A percentile compares a stretch with the other conserved stretches of the same genome.
Conservation (phyloP, 2,329 filamentous ascomycete genomes). For the Colletotrichum cordylinicola region DNA sequence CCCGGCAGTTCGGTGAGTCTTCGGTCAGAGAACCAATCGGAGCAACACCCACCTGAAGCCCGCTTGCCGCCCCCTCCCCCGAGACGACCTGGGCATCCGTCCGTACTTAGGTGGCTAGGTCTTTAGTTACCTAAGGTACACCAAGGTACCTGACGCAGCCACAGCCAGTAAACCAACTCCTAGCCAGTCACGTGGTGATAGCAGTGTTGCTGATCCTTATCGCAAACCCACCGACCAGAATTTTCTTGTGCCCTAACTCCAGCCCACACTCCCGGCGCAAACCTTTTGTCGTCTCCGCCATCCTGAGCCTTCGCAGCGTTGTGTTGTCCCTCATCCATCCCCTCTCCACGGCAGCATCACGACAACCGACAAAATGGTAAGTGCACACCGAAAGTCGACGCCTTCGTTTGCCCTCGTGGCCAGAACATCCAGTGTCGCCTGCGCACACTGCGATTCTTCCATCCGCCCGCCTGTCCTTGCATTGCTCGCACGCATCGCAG, state of each 20-base stretch:
- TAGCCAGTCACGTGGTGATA: background rate
- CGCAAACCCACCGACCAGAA: constrained; percentile 1
- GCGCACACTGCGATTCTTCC: constrained; percentile 33
- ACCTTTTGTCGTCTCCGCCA: background rate
- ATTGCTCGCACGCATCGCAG: constrained; percentile 40
- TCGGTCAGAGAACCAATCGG: background rate
- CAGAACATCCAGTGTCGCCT: constrained; percentile 9
- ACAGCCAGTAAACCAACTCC: background rate
- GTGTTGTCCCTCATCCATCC: background rate
- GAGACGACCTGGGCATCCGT: background rate
- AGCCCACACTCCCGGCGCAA: background rate
- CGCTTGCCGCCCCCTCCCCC: background rate
- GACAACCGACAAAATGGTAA: constrained; percentile 22
- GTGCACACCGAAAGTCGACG: constrained; percentile 5
- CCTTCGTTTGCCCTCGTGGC: background rate
- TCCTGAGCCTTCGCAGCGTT: background rate
- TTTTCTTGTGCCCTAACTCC: constrained; percentile 24
- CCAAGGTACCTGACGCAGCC: background rate
- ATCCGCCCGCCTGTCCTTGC: constrained; percentile 42
- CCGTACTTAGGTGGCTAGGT: too few species aligned
- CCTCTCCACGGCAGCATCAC: constrained; percentile 16
- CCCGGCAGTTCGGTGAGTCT: background rate
- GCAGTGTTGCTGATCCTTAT: background rate
- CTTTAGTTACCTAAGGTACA: background rate
- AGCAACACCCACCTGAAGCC: background rate